Evolutionary conservation across 345 rosid genomes (phyloP).

Genomic region (Draba incana): DNA sequence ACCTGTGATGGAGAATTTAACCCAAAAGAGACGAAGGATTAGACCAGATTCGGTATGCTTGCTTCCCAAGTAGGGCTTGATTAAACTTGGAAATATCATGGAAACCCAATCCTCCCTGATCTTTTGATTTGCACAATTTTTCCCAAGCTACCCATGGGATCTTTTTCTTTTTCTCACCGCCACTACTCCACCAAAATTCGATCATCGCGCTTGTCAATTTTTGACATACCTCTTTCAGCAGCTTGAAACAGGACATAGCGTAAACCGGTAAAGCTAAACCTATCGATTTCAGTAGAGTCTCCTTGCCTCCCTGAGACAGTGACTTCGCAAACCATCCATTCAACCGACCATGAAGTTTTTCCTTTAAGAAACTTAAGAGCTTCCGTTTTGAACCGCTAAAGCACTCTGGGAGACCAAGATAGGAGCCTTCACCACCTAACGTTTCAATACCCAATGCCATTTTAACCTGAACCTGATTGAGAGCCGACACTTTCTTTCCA

Average conservation of each 20-base stretch:
- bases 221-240: fast-evolving
- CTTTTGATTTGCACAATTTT: background rate
- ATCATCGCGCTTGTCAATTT: background rate
- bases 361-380: too few species aligned
- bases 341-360: background rate
- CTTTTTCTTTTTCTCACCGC: fast-evolving
- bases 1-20: too few species aligned
- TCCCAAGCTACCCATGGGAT: background rate
- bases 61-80: background rate
- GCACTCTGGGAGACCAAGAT: too few species aligned
- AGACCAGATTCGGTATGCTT: background rate
- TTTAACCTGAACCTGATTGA: too few species aligned
- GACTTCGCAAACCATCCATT: background rate
- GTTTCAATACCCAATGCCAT: too few species aligned
- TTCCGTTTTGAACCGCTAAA: too few species aligned
- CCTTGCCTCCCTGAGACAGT: background rate
- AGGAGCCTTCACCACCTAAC: too few species aligned
- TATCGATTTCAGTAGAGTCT: background rate
- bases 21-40: background rate
- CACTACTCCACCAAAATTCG: background rate
- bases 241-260: background rate
- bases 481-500: too few species aligned
- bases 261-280: background rate
- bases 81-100: background rate
- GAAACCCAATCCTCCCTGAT: fast-evolving